Evolutionary conservation across 257 asterid genomes (phyloP), one percentile per base, ranked within the genome.

Genomic region (Solanum microdontum): DNA sequence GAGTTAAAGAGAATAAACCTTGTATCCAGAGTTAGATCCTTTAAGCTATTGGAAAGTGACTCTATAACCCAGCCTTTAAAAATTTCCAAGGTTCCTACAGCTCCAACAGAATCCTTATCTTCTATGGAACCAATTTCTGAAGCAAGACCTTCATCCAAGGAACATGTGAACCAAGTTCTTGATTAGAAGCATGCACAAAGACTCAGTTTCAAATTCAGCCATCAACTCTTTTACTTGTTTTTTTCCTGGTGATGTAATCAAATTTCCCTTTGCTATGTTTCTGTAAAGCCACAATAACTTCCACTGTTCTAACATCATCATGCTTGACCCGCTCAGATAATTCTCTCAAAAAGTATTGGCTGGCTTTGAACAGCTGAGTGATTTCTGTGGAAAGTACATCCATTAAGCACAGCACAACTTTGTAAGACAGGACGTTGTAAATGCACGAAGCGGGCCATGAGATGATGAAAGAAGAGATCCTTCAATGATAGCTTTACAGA

Each of bases 331-430:
- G 94, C 37, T 94, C 98, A 6, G 95, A 90, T 34, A 95, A 88
- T 90, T 95, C 95, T 90, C 92, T 96, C 37, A 95, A 90, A 91
- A 90, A 55, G 64, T 92, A 88, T 36, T 93, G 95, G 10, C 95
- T 96, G 88, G 96, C 98, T 91, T 96, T 95, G 87, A 91, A 89
- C 87, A 97, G 97, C 96, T 96, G 93, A 51, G 99, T 94, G 89
- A 90, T 96, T 89, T 93, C 92, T 74, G 96, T 91, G 26, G 97
- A 91, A 79, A 97, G 98, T 85, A 95, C 86, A 90, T 97, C 99
- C 94, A 93, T 89, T 77, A 96, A 92, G 90, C 98, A 93, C 88
- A 93, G 98, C 88, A 94, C 93, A 89, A 95, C 89, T 92, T 96
- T 96, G 92, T 92, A 91, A 23, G 98, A 94, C 87, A 97, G 86